Evolutionary conservation across 129 eudicot genomes (phyloP).

Genomic region (Artemisia annua): DNA sequence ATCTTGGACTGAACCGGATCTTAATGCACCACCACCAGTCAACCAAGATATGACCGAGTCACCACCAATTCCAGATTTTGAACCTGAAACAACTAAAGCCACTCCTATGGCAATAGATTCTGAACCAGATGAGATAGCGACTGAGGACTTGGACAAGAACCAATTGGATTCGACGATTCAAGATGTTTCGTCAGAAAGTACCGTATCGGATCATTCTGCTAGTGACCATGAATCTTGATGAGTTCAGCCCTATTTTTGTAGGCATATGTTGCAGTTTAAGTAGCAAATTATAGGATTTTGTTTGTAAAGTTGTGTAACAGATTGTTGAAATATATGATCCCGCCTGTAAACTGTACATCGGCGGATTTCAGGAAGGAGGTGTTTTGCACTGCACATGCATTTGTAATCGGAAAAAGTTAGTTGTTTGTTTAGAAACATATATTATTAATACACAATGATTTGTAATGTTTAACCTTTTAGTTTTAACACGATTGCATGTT

Average conservation of each 20-base stretch:
- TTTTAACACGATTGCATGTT: background rate
- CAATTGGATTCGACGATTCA: conserved; percentile 20
- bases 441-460: conserved; percentile 1
- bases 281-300: conserved; percentile 35
- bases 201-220: conserved; percentile 8
- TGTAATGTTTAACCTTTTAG: background rate
- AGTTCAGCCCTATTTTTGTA: conserved; percentile 30
- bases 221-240: conserved; percentile 12
- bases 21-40: conserved; percentile 32
- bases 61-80: background rate
- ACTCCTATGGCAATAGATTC: conserved; percentile 19
- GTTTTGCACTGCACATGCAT: background rate
- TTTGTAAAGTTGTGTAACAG: conserved; percentile 28
- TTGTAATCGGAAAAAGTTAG: too few relatives aligned
- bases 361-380: conserved; percentile 5
- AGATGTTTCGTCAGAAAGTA: conserved; percentile 26
- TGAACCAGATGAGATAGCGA: conserved; percentile 1
- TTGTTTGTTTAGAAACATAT: conserved; percentile 18
- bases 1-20: conserved; percentile 33
- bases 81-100: background rate
- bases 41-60: conserved; percentile 20
- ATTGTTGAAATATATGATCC: conserved; percentile 29
- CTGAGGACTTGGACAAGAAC: conserved; percentile 21
- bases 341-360: conserved; percentile 26
- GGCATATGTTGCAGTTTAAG: conserved; percentile 28